Evolutionary conservation across 768 basidiomycete species (phyloP), one percentile per base, ranked within the genome.

Genomic region (Hygrocybe punicea): DNA sequence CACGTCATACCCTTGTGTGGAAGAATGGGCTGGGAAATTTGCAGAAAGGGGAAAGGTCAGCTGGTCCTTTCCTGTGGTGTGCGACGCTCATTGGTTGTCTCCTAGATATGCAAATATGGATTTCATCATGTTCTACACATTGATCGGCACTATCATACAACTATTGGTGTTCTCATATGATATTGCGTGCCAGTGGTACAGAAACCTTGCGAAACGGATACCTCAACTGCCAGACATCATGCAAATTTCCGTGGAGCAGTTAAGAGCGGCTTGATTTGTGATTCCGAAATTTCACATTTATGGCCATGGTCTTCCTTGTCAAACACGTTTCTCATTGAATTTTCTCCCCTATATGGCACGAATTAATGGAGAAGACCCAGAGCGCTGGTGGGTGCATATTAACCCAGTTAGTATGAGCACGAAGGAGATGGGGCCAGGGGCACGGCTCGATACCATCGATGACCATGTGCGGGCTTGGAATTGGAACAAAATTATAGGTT

Each of bases 31-130:
- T 68, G 0, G 73, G 70, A 2, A 69, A 73, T 58, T 57, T 75
- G 1, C 73, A 75, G 48, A 67, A 67, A 47, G 73, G 73, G 0
- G 72, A 74, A 60, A 37, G 64, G 72, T 72, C 60, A 46, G 62
- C 2, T 11, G 9, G 21, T 58, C 10, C 23, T 35, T 33, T 17
- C 19, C 35, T 7, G 39, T 37, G 14, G 40, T 16, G 34, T 7
- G 21, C 29, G 16, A 24, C 40, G 14, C 33, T 37, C 33, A 21
- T 8, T 39, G 23, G 11, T 4, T 34, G 23, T 14, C 13, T 44
- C 11, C 2, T 46, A 71, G 69, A 36, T 71, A 70, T 36, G 65
- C 63, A 0, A 71, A 71, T 47, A 70, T 71, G 62, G 70, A 71
- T 35, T 73, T 66, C 42, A 53, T 71, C 37, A 48, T 65, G 25